phyloP scores from a whole-genome alignment of 192 early-diverging fungal species.

The Entomortierella beljakovae region DNA sequence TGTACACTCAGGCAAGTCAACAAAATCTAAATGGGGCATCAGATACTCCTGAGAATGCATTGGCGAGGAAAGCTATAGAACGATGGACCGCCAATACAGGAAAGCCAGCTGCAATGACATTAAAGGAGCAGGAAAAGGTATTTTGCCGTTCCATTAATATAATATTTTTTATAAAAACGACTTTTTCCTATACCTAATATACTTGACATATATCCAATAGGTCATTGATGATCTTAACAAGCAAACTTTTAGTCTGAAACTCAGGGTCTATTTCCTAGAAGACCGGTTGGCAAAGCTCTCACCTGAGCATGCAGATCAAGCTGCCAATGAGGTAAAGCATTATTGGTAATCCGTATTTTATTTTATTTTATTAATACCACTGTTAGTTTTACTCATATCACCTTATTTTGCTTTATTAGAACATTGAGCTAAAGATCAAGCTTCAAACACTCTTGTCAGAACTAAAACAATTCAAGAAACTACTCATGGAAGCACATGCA shows the following conservation, averaged over 20 bases:
- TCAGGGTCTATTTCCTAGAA: slow-evolving; percentile 66
- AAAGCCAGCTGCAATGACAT: slow-evolving; percentile 53
- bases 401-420: slow-evolving; percentile 30
- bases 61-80: slow-evolving; percentile 25
- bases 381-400: not conserved
- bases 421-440: slow-evolving; percentile 62
- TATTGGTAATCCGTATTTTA: not conserved
- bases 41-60: slow-evolving; percentile 11
- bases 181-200: not conserved
- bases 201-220: slow-evolving; percentile 25
- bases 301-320: slow-evolving; percentile 65
- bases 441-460: slow-evolving; percentile 58
- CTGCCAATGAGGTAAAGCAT: slow-evolving; percentile 61
- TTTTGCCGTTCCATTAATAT: no score
- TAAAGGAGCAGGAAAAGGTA: slow-evolving; percentile 67
- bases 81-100: slow-evolving; percentile 30
- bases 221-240: slow-evolving; percentile 66
- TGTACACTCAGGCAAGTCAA: slow-evolving; percentile 8
- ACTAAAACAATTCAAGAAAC: slow-evolving; percentile 60
- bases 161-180: not conserved
- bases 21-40: slow-evolving; percentile 18
- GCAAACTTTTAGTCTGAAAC: slow-evolving; percentile 65
- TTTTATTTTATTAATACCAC: not conserved
- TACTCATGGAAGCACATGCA: slow-evolving; percentile 56
- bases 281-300: slow-evolving; percentile 60